Evolutionary conservation across 148 eudicot species (phyloP), one percentile per base, ranked within the genome.

Genomic region (Suaeda aralocaspica): DNA sequence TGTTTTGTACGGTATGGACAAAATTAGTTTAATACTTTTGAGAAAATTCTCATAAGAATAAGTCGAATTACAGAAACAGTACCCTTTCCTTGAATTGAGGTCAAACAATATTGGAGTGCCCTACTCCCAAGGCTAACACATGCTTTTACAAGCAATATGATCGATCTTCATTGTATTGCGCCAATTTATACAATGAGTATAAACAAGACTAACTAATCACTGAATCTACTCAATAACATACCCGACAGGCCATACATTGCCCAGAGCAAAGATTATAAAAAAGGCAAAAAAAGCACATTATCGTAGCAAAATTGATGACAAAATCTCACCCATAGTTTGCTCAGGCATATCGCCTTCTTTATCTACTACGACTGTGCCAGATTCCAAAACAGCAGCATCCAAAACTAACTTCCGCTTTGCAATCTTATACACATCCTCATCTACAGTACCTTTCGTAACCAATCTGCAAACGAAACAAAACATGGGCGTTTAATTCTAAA

Each of bases 281-380:
- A 59, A 31, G 8, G 7, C 16, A 16, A 30, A 33, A 9, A 6
- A 34, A 0, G 52, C 48, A 12, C 14, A 11, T 76, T 68, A 81
- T 57, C 79, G 70, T 29, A 85, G 75, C 80, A 91, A 85, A 64
- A 91, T 70, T 19, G 88, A 72, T 10, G 94, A 91, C 66, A 91
- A 74, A 67, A 91, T 91, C 79, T 91, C 97, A 4, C 91, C 97
- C 97, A 91, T 91, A 22, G 94, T 87, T 73, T 82, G 82, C 52
- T 85, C 92, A 39, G 91, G 82, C 72, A 86, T 52, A 64, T 83
- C 87, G 56, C 84, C 86, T 45, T 78, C 86, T 12, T 80, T 77
- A 25, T 84, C 94, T 31, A 84, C 82, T 75, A 83, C 80, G 77
- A 83, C 84, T 11, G 71, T 75, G 9, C 90, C 94, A 50, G 81